Evolutionary conservation across 768 basidiomycete species (phyloP), one percentile per base, ranked within the genome.

Genomic region (Rhodotorula sphaerocarpa): DNA sequence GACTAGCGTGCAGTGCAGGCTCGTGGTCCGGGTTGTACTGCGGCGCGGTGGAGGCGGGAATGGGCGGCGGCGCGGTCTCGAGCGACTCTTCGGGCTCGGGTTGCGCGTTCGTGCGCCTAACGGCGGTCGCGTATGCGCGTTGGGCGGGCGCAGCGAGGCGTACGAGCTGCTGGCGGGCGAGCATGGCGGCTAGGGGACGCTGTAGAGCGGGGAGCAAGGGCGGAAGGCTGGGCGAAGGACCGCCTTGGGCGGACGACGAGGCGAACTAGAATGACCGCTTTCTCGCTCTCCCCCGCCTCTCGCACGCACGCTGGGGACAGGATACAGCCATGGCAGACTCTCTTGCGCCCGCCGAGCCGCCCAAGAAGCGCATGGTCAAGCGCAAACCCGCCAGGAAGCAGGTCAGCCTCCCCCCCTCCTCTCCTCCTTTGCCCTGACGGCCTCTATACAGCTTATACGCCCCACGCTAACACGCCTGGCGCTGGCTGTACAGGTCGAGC

Each of bases 341-440:
- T 34, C 16, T 27, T 21, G 7, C 21, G 11, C 31, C 33, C 4
- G 23, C 50, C 15, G 31, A 21, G 21, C 14, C 36, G 10, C 36
- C 57, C 4, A 53, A 53, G 48, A 65, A 65, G 53, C 63, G 62
- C 45, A 60, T 65, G 46, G 66, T 73, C 60, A 73, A 70, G 62
- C 63, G 72, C 11, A 59, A 61, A 44, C 72, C 72, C 45, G 72
- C 72, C 5, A 31, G 72, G 25, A 71, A 73, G 53, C 67, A 69
- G 57, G 69, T 36, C 50, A 20, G 34, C 34, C 31, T 31, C 34
- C 30, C 31, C 31, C 48, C 48, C 28, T 28, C 10, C 47, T 18
- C 47, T 5, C 47, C 3, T 18, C 47, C 4, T 39, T 16, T 7
- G 21, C 42, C 14, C 48, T 31, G 25, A 33, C 18, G 16, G 36